Evolutionary conservation across 768 basidiomycete genomes (phyloP).

Genomic region (Boletus fagicola): DNA sequence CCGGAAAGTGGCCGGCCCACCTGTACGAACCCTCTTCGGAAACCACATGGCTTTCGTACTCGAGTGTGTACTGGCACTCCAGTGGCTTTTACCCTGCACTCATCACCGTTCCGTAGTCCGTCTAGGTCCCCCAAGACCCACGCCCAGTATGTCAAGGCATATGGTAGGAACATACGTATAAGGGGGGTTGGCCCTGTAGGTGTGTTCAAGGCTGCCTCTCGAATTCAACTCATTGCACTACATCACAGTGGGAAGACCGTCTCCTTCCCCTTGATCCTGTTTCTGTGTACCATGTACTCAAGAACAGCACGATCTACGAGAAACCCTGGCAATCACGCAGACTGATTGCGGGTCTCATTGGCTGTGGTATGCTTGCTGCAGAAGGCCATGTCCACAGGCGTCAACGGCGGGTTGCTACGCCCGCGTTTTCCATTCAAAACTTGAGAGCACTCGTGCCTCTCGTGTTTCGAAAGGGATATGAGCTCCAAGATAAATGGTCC

Average conservation of each 20-base stretch:
- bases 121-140: conserved; percentile 52
- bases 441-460: conserved; percentile 68
- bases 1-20: conserved; percentile 59
- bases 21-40: conserved; percentile 44
- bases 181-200: conserved; percentile 68
- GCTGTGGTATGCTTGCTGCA: conserved; percentile 77
- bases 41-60: conserved; percentile 56
- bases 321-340: conserved; percentile 81
- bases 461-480: conserved; percentile 63
- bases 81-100: background rate
- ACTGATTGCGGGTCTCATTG: conserved; percentile 74
- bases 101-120: conserved; percentile 40
- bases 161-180: conserved; percentile 69
- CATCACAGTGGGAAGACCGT: conserved; percentile 68
- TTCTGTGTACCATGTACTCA: conserved; percentile 71
- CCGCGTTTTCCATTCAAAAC: conserved; percentile 80
- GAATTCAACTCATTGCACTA: conserved; percentile 9
- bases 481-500: conserved; percentile 62
- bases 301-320: conserved; percentile 69
- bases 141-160: conserved; percentile 51
- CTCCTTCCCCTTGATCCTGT: conserved; percentile 79
- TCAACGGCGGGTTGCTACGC: conserved; percentile 72
- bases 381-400: conserved; percentile 78
- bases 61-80: conserved; percentile 43
- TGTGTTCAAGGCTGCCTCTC: conserved; percentile 10